phyloP scores from a whole-genome alignment of 2,329 filamentous ascomycete species.

The Cytospora paraplurivora region DNA sequence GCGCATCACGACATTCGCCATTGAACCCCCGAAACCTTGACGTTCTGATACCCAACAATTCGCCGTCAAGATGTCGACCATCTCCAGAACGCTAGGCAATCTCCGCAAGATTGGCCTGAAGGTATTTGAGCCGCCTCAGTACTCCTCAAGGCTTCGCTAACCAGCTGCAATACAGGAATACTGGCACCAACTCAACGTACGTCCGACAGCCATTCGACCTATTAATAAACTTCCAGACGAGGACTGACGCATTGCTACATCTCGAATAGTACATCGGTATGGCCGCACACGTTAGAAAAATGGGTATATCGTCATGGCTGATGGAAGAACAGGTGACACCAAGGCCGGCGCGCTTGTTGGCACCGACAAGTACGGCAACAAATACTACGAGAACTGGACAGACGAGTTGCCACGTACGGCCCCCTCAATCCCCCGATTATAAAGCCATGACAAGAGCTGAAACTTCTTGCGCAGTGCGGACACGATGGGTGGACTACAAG shows the following conservation, averaged over 20 bases:
- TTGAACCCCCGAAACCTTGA: slow-evolving; percentile 29
- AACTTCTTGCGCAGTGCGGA: slow-evolving; percentile 65
- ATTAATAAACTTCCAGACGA: slow-evolving; percentile 18
- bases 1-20: slow-evolving; percentile 27
- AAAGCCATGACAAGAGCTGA: background rate
- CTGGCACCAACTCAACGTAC: slow-evolving; percentile 89
- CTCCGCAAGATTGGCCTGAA: slow-evolving; percentile 85
- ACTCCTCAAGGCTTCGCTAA: slow-evolving; percentile 39
- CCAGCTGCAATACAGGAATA: slow-evolving; percentile 65
- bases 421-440: background rate
- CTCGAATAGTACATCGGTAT: slow-evolving; percentile 58
- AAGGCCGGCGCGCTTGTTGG: slow-evolving; percentile 88
- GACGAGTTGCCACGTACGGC: slow-evolving; percentile 86
- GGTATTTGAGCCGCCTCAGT: slow-evolving; percentile 51
- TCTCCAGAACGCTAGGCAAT: slow-evolving; percentile 83
- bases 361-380: slow-evolving; percentile 90
- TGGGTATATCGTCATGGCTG: background rate
- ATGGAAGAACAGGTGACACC: slow-evolving; percentile 73
- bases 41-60: slow-evolving; percentile 37
- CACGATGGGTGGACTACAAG: slow-evolving; percentile 97
- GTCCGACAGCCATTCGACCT: slow-evolving; percentile 42
- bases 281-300: background rate
- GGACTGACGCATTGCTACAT: slow-evolving; percentile 30
- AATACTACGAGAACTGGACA: slow-evolving; percentile 93
- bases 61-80: slow-evolving; percentile 77